A percentile compares a stretch with the other conserved stretches of the same genome.
These are phyloP conservation scores for Magnaporthiopsis poae DNA, from an alignment of 2,329 filamentous ascomycete genomes.

Conservation along the genomic window DNA sequence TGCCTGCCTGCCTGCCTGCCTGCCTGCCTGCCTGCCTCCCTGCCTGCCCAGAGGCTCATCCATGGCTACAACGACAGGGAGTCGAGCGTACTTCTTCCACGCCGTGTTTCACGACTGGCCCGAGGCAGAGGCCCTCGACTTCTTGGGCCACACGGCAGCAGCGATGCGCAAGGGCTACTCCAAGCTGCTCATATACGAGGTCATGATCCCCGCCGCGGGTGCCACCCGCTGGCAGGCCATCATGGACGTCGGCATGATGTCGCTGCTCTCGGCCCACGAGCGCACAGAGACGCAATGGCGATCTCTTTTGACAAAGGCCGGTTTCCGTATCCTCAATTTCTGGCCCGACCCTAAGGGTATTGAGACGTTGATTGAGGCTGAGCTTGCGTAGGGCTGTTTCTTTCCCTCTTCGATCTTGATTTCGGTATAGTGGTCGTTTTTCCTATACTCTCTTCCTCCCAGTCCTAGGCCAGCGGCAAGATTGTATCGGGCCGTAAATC, in stretches of 20 bases:
- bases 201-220: constrained; percentile 25
- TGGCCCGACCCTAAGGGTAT: constrained; percentile 18
- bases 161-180: constrained; percentile 30
- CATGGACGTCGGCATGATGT: constrained; percentile 28
- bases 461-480: too few relatives aligned
- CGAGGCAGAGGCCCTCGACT: constrained; percentile 22
- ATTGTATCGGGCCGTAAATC: too few relatives aligned
- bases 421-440: too few relatives aligned
- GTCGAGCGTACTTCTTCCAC: constrained; percentile 31
- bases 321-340: constrained; percentile 20
- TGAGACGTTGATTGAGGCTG: constrained; percentile 14
- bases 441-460: too few relatives aligned
- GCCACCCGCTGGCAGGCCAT: constrained; percentile 22
- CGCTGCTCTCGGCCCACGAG: constrained; percentile 20
- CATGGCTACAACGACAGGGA: constrained; percentile 17
- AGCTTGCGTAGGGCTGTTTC: constrained; percentile 9
- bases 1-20: not conserved
- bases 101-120: constrained; percentile 33
- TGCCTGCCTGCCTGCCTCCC: not conserved
- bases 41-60: not conserved
- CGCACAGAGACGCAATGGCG: constrained; percentile 23
- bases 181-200: constrained; percentile 28
- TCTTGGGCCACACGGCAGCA: constrained; percentile 22
- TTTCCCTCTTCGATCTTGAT: too few relatives aligned
- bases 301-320: constrained; percentile 18